Conservation (phyloP, 2,329 filamentous ascomycete genomes). For the Pyrenophora seminiperda region DNA sequence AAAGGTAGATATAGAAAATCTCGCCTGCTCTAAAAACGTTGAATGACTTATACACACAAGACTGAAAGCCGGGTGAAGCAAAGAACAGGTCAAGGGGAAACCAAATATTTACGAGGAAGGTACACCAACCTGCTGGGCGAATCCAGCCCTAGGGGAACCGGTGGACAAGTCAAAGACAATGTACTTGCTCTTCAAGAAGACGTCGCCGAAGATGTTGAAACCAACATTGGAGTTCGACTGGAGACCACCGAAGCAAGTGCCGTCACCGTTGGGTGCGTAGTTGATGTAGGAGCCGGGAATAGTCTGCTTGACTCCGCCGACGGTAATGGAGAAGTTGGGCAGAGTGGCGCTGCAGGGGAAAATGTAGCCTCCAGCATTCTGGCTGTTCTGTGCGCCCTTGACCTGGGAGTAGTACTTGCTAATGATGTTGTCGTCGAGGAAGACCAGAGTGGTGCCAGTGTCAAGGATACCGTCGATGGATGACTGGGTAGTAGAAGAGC, state of each 20-base stretch:
- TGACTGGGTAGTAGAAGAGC: constrained; percentile 47
- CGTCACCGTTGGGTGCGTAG: constrained; percentile 52
- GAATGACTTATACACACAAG: neutral
- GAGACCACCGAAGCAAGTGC: constrained; percentile 76
- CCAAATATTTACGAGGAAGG: constrained; percentile 7
- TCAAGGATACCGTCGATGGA: constrained; percentile 66
- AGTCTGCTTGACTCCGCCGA: constrained; percentile 56
- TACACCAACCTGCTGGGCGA: constrained; percentile 49
- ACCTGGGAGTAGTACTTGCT: constrained; percentile 65
- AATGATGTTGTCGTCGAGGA: constrained; percentile 61
- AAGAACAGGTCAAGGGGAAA: neutral
- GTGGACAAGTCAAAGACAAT: constrained; percentile 61
- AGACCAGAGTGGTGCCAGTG: constrained; percentile 71
- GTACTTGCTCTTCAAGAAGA: constrained; percentile 79
- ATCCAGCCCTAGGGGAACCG: constrained; percentile 49
- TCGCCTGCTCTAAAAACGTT: too few species aligned
- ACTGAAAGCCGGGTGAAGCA: neutral
- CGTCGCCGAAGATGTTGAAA: constrained; percentile 74
- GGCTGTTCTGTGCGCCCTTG: constrained; percentile 56
- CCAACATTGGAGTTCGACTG: constrained; percentile 65
- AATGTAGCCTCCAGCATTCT: constrained; percentile 59
- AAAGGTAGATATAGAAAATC: too few species aligned
- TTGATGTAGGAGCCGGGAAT: constrained; percentile 63
- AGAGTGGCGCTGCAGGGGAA: constrained; percentile 58
- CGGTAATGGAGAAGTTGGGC: constrained; percentile 60